Base-by-base conservation (phyloP, 2,329 filamentous ascomycete species). In the Beauveria asiatica region DNA sequence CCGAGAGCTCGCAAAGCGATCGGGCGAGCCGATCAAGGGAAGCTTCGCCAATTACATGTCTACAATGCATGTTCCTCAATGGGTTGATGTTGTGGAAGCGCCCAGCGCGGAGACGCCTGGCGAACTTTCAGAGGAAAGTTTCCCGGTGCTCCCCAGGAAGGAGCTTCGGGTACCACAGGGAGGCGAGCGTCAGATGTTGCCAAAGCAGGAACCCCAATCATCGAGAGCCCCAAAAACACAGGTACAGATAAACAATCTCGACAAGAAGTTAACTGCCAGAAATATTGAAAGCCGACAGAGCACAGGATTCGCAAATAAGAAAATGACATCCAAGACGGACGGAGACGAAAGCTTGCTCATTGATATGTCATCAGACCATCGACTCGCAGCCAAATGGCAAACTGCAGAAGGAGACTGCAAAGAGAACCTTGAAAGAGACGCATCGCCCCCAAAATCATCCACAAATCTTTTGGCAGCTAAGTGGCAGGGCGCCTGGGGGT, bases 41-140 rank as follows among this genome's bases (percentile, higher is more conserved):
- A 68, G 70, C 59, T 74, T 66, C 39, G 53, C 60, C 19, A 59
- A 51, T 1, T 72, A 66, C 55, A 67, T 73, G 67, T 58, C 46
- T 1, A 13, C 42, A 30, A 33, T 50, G 3, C 33, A 30, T n/a
- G 56, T 58, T 16, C 17, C 48, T n/a, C 23, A 3, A n/a, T 58
- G 56, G 56, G 9, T 13, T 8, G 46, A 42, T 4, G 17, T 51
- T 41, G 45, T 51, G 3, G 56, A 58, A 33, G 46, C 44, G 3
- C 56, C 45, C 2, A 51, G 56, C 17, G 45, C 19, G 2, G 46
- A 49, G 23, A 51, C 6, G 3, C 56, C 56, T 10, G 56, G 56
- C 21, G 16, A 27, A 1, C 17, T 58, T 19, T 19, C 50, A 3
- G 57, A 60, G 6, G 6, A 3, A 3, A 33, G 49, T 13, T 60